Evolutionary conservation across 495 filamentous ascomycete species (phyloP), one percentile per base, ranked within the genome.

Genomic region (Lepraria neglecta): DNA sequence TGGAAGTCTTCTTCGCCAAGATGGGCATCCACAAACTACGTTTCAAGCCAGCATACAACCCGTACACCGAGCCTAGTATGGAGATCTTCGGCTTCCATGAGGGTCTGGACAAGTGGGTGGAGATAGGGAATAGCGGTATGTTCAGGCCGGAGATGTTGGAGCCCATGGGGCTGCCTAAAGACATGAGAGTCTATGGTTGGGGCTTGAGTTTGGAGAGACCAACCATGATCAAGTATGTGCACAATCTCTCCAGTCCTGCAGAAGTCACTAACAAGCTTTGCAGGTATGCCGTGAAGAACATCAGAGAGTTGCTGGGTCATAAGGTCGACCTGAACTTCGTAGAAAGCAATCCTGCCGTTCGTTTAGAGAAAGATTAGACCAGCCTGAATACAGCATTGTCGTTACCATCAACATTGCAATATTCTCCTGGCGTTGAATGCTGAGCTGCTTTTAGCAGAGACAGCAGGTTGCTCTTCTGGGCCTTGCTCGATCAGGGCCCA

Each of bases 41-140:
- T 62, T 97, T 95, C 84, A 97, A 97, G 78, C 92, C 92, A 2
- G 92, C 92, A n/a, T 97, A 98, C 73, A 95, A 97, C 73, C 89
- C 90, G 0, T 95, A 98, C 78, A 97, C 94, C n/a, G 94, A 98
- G 74, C 94, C 94, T 11, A 88, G 84, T 71, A 91, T 97, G 89
- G 92, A 97, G 74, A 94, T 97, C 65, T 97, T 95, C 76, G 88
- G 88, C 17, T 95, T 87, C 74, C 92, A 97, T 75, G 84, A 87
- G 61, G 94, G 94, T 10, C 80, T 98, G 45, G 83, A 82, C 61
- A 95, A 95, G 77, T 88, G 90, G 80, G 88, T 96, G 21, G 91
- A 98, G 75, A 98, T 98, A 73, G 94, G 94, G 38, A 98, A 98
- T 74, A 91, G 87, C 67, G 92, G 94, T 61, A 97, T 96, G 90